Conservation (phyloP, 169 alveolate species). For the Cardiosporidium cionae region DNA sequence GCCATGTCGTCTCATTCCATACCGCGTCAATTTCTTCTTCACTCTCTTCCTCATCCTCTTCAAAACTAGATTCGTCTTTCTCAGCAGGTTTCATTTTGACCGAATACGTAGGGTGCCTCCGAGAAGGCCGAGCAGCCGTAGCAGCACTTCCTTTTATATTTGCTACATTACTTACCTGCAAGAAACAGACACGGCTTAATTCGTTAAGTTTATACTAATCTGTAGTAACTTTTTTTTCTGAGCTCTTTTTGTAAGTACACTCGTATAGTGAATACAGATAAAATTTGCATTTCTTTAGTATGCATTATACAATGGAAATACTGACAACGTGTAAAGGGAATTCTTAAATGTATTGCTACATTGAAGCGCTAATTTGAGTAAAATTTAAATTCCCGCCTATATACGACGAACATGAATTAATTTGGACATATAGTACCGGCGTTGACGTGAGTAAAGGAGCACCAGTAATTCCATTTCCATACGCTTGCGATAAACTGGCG, state of each 20-base stretch:
- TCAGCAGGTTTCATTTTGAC: constrained; percentile 6
- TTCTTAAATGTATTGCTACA: no score
- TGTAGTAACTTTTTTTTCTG: background rate
- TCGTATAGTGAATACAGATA: background rate
- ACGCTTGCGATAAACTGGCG: no score
- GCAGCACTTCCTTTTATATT: background rate
- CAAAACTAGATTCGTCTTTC: constrained; percentile 20
- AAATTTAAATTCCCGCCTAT: no score
- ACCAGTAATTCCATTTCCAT: no score
- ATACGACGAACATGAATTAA: no score
- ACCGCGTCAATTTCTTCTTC: constrained; percentile 20
- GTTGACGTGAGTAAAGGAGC: no score
- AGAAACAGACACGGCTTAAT: background rate
- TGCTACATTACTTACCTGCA: no score
- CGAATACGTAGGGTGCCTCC: background rate
- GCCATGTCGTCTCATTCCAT: background rate
- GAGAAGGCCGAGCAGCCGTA: background rate
- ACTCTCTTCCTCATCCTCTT: constrained; percentile 19
- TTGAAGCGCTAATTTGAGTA: no score
- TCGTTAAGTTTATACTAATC: background rate
- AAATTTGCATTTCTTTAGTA: background rate
- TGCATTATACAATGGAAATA: no score
- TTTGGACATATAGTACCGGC: no score
- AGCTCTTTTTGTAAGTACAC: background rate
- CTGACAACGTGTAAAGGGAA: no score